A percentile compares a stretch with the other conserved stretches of the same genome.
Evolutionary conservation across 768 basidiomycete genomes (phyloP).

Genomic region (Agrocybe pediades): DNA sequence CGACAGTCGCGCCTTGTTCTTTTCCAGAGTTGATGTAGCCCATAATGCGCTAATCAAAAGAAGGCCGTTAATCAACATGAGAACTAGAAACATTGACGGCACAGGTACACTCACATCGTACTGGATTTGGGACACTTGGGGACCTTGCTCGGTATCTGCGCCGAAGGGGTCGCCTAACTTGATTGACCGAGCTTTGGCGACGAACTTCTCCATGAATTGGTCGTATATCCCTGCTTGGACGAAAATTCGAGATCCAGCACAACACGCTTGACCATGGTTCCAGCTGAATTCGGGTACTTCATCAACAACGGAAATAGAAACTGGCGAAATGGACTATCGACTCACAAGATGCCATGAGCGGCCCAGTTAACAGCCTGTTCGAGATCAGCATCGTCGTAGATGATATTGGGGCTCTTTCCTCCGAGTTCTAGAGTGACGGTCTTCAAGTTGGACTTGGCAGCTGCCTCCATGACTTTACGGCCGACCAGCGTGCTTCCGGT

Average conservation of each 20-base stretch:
- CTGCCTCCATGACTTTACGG: slow-evolving; percentile 76
- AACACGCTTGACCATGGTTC: slow-evolving; percentile 68
- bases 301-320: background rate
- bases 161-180: slow-evolving; percentile 68
- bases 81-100: background rate
- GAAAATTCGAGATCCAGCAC: slow-evolving; percentile 80
- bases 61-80: background rate
- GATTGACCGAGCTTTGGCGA: slow-evolving; percentile 43
- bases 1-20: slow-evolving; percentile 66
- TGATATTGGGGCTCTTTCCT: slow-evolving; percentile 71
- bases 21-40: slow-evolving; percentile 78
- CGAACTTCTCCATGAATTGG: slow-evolving; percentile 63
- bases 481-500: slow-evolving; percentile 85
- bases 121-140: slow-evolving; percentile 71
- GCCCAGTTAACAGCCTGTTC: slow-evolving; percentile 77
- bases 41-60: slow-evolving; percentile 62
- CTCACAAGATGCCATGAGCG: slow-evolving; percentile 72
- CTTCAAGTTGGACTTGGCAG: slow-evolving; percentile 84
- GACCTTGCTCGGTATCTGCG: slow-evolving; percentile 60
- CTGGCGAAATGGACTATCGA: slow-evolving; percentile 8
- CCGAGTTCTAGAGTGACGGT: slow-evolving; percentile 82
- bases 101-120: slow-evolving; percentile 63
- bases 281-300: slow-evolving; percentile 17
- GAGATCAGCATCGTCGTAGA: slow-evolving; percentile 75
- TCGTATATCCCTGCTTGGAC: slow-evolving; percentile 84